Conservation (phyloP, 2,329 filamentous ascomycete species). For the Graphilbum fragrans region DNA sequence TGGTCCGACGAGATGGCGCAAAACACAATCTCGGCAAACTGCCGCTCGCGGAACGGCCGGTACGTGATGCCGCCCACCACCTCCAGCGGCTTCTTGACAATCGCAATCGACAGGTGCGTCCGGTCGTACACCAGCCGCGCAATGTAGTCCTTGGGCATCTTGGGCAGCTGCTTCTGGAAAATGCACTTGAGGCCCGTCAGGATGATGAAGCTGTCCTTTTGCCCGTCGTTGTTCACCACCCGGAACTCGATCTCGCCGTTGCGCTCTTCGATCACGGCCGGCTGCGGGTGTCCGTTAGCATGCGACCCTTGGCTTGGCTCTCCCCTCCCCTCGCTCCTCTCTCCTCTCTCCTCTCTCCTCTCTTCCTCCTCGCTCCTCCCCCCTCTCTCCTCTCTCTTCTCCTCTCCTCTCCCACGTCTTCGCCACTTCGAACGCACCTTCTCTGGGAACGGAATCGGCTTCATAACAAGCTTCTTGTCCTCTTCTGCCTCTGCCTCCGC, state of each 20-base stretch:
- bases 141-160: conserved; percentile 99
- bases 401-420: not conserved
- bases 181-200: conserved; percentile 94
- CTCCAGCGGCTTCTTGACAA: conserved; percentile 91
- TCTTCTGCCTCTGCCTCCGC: conserved; percentile 24
- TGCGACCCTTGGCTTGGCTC: not conserved
- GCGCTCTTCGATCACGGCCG: conserved; percentile 85
- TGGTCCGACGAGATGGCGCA: conserved; percentile 96
- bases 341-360: too few species aligned
- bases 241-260: conserved; percentile 92
- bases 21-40: conserved; percentile 97
- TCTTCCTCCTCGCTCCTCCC: too few species aligned
- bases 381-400: not conserved
- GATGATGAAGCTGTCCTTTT: conserved; percentile 81
- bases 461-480: conserved; percentile 25
- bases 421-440: conserved; percentile 42
- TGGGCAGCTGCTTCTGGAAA: conserved; percentile 95
- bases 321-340: too few species aligned
- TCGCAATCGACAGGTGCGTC: conserved; percentile 90
- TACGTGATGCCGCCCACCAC: conserved; percentile 97
- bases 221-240: conserved; percentile 93
- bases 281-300: too few species aligned
- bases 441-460: conserved; percentile 76
- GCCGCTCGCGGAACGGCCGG: conserved; percentile 79
- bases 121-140: conserved; percentile 94